Evolutionary conservation across 768 basidiomycete species (phyloP), one percentile per base, ranked within the genome.

Genomic region (Coprinellus micaceus): DNA sequence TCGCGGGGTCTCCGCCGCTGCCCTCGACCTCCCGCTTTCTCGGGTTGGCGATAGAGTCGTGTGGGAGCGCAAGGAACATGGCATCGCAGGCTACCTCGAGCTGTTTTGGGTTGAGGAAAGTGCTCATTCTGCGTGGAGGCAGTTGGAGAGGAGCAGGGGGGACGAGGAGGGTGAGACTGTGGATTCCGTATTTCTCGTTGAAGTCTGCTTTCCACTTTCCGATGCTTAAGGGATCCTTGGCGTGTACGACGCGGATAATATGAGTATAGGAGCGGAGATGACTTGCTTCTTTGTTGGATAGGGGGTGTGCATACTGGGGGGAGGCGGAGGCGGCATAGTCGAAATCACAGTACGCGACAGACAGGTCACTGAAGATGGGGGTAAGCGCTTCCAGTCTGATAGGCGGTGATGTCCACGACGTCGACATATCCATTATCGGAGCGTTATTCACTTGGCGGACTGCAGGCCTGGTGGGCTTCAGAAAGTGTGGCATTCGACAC

Each of bases 81-180:
- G 79, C 78, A 58, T 80, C 78, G 24, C 79, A 69, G 7, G 72
- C 76, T 1, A 67, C 66, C 26, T 71, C 60, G 3, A 80, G 68
- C 57, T 80, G 75, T 0, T 61, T 41, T 56, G 65, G 61, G 22
- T 60, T 70, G 3, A 79, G 64, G 52, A 26, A 44, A 54, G 9
- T 49, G 56, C 12, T 51, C 54, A 37, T 13, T 36, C 50, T 5
- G 61, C 56, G 19, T 44, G 11, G 21, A 44, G 60, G 12, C 21
- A 21, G 28, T 26, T 41, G 39, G 13, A 30, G 33, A 12, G 12
- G 19, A 22, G 7, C 41, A 9, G 41, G 11, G 11, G 41, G 41
- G 28, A 60, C 40, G 13, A 49, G 53, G 15, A 60, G 36, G 7
- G 37, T 52, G 43, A 68, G 54, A 4, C 58, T 60, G 22, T 62